Evolutionary conservation across 148 eudicot genomes (phyloP).

Genomic region (Camellia japonica): DNA sequence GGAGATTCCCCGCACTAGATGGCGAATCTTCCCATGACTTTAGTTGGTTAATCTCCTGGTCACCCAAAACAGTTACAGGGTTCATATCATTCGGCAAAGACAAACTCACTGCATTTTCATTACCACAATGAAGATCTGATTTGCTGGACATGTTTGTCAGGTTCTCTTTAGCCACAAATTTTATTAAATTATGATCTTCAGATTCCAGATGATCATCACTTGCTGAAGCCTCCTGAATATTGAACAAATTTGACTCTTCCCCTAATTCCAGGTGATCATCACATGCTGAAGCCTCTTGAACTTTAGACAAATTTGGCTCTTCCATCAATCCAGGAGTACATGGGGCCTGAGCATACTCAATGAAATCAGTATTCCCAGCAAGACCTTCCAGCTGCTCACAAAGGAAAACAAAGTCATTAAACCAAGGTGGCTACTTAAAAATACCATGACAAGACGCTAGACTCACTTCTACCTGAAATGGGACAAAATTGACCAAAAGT

Average conservation of each 20-base stretch:
- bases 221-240: conserved; percentile 52
- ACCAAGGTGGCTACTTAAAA: not conserved
- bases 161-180: conserved; percentile 38
- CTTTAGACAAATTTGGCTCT: conserved; percentile 68
- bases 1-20: conserved; percentile 21
- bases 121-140: conserved; percentile 19
- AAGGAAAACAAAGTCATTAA: conserved; percentile 1
- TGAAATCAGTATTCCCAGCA: conserved; percentile 25
- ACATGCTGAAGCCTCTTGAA: conserved; percentile 65
- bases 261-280: conserved; percentile 82
- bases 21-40: conserved; percentile 20
- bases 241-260: conserved; percentile 41
- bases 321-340: conserved; percentile 81
- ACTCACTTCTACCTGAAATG: not conserved
- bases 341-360: conserved; percentile 74
- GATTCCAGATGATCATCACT: conserved; percentile 70
- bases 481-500: not conserved
- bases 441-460: not conserved
- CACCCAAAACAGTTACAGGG: conserved; percentile 21
- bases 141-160: conserved; percentile 33
- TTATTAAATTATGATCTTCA: conserved; percentile 49
- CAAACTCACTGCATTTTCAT: conserved; percentile 22
- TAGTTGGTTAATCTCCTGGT: conserved; percentile 25
- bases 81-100: conserved; percentile 10
- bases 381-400: conserved; percentile 29